Conservation (phyloP, 768 basidiomycete species). For the Lactarius evosmus region DNA sequence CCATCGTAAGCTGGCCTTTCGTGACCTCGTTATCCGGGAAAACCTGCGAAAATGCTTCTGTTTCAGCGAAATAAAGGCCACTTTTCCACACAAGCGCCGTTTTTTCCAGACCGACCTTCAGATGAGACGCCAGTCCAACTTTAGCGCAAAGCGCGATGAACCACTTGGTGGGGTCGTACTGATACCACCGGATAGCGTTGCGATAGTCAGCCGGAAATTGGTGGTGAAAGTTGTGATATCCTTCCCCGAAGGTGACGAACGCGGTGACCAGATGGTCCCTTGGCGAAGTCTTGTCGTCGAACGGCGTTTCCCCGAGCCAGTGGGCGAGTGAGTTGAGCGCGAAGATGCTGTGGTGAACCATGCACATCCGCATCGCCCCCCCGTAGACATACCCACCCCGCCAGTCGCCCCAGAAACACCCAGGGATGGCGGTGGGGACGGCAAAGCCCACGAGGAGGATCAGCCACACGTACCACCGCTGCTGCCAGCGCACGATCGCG, state of each 20-base stretch:
- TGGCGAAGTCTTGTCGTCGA: conserved; percentile 92
- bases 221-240: conserved; percentile 98
- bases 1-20: conserved; percentile 92
- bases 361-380: conserved; percentile 68
- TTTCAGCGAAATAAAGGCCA: not conserved
- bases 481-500: conserved; percentile 84
- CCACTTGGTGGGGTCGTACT: conserved; percentile 91
- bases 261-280: conserved; percentile 87
- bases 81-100: not conserved
- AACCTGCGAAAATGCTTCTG: conserved; percentile 27
- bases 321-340: conserved; percentile 95
- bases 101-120: conserved; percentile 42
- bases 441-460: conserved; percentile 66
- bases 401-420: conserved; percentile 80
- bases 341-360: conserved; percentile 93
- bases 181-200: conserved; percentile 91
- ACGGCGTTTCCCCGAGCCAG: conserved; percentile 89
- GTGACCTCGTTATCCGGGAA: conserved; percentile 69
- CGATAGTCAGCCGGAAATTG: conserved; percentile 96
- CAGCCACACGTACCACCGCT: conserved; percentile 67
- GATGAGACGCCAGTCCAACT: conserved; percentile 55
- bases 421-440: conserved; percentile 73
- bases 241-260: conserved; percentile 87
- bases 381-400: conserved; percentile 82
- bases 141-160: conserved; percentile 64